Evolutionary conservation across 1,284 basidiomycete genomes (phyloP), one percentile per base, ranked within the genome.

Genomic region (Thelephora terrestris): DNA sequence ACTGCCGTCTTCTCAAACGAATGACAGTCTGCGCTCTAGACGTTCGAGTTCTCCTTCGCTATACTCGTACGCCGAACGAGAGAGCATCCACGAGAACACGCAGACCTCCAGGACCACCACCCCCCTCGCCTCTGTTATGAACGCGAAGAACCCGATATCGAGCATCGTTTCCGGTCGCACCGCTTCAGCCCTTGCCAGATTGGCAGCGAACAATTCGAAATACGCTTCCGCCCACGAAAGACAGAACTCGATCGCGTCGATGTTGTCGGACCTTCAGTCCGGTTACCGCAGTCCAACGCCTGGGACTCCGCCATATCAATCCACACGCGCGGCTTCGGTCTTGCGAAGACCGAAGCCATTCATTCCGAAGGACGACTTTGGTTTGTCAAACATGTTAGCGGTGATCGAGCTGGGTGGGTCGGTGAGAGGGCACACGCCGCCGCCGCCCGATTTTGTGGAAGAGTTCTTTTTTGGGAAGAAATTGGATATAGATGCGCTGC

Each of bases 311-410:
- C 47, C 61, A 54, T 27, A 62, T 50, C 14, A 54, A 61, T 25
- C 64, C 62, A 17, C 57, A 62, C 25, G 62, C 64, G 27, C 68
- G 55, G 1, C 64, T 53, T 49, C 52, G 43, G 47, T 53, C 6
- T 44, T 20, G 39, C 55, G 47, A 43, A 55, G 53, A 34, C 53
- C 58, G 29, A 58, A 58, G 45, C 68, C 76, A 7, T 63, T 80
- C 24, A 64, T 87, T 39, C 79, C 85, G 21, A 77, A 76, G 53
- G 82, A 91, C 58, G 88, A 93, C 62, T 93, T 92, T 64, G 91
- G 91, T 1, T 68, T 92, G 36, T 70, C 78, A 12, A 73, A 81
- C 48, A 89, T 94, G 83, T 75, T 92, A 71, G 81, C 86, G 9
- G 72, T 93, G 44, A 90, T 94, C 50, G 79, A 89, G 58, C 75